Evolutionary conservation across 1,284 basidiomycete genomes (phyloP).

Genomic region (Ustilago crameri): DNA sequence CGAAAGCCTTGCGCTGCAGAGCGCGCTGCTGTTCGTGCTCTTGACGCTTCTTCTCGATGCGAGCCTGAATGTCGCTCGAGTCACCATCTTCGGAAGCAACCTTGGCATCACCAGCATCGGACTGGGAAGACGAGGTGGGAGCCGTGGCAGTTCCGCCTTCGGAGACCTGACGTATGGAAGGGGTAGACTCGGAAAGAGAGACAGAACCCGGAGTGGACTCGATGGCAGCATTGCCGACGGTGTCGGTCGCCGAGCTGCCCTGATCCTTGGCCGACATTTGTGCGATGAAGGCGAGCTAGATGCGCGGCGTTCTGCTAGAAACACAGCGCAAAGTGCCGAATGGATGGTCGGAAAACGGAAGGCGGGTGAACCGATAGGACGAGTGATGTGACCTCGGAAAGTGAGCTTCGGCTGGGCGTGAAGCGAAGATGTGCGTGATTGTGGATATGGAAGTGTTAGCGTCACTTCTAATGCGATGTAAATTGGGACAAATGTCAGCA

Average conservation of each 20-base stretch:
- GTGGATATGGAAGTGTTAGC: too few species aligned
- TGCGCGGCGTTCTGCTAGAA: not conserved
- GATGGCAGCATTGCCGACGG: conserved; percentile 11
- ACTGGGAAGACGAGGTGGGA: conserved; percentile 26
- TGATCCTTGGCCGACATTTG: conserved; percentile 26
- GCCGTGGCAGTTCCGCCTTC: conserved; percentile 26
- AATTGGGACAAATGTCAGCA: not conserved
- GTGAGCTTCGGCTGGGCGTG: not conserved
- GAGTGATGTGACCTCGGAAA: not conserved
- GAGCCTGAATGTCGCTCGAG: conserved; percentile 37
- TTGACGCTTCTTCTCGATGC: conserved; percentile 54
- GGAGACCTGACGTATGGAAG: conserved; percentile 30
- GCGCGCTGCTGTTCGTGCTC: conserved; percentile 60
- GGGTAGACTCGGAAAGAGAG: conserved; percentile 47
- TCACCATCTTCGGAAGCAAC: conserved; percentile 8
- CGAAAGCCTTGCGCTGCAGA: conserved; percentile 55
- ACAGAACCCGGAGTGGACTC: conserved; percentile 35
- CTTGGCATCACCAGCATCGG: conserved; percentile 18
- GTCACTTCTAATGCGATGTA: not conserved
- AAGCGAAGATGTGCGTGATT: too few species aligned
- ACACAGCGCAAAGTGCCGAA: not conserved
- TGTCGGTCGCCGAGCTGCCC: conserved; percentile 10
- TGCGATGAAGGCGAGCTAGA: not conserved
- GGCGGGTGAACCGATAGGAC: not conserved
- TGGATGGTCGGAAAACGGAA: not conserved